Percentiles rank a stretch among this genome's conserved stretches.
These are phyloP conservation scores for Suillus decipiens DNA, from an alignment of 768 basidiomycete genomes.

Conservation along the genomic window DNA sequence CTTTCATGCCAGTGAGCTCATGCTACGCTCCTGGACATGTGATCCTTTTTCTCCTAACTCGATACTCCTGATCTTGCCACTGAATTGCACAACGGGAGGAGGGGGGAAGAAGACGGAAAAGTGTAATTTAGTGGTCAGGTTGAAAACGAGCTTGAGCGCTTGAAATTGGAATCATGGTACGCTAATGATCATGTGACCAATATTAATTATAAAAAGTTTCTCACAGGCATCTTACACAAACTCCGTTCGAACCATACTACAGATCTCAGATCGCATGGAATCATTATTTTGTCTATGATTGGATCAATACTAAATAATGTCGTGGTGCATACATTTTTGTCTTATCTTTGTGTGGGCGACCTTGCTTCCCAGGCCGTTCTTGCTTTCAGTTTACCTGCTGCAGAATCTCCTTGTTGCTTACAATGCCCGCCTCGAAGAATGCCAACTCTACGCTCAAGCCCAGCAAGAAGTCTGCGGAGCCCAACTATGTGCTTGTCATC, in stretches of 20 bases:
- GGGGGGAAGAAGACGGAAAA: too few species aligned
- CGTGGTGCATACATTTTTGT: not conserved
- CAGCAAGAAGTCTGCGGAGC: slow-evolving; percentile 10
- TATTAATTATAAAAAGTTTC: too few species aligned
- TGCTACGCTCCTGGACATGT: too few species aligned
- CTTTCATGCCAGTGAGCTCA: too few species aligned
- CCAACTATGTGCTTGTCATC: slow-evolving; percentile 56
- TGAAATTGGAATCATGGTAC: too few species aligned
- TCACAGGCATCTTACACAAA: too few species aligned
- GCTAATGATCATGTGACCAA: too few species aligned
- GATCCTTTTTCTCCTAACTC: too few species aligned
- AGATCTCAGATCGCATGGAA: not conserved
- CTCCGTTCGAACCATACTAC: not conserved
- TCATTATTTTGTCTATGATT: not conserved
- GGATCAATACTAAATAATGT: not conserved
- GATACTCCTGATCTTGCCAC: too few species aligned
- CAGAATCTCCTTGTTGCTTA: not conserved
- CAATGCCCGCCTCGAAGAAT: slow-evolving; percentile 6
- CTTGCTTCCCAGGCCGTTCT: not conserved
- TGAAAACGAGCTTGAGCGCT: too few species aligned
- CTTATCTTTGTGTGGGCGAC: not conserved
- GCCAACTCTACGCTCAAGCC: not conserved
- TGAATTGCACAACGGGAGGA: too few species aligned
- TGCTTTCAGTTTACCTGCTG: not conserved
- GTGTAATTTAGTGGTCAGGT: too few species aligned